phyloP scores from a whole-genome alignment of 768 basidiomycete species.

The Naganishia friedmannii region DNA sequence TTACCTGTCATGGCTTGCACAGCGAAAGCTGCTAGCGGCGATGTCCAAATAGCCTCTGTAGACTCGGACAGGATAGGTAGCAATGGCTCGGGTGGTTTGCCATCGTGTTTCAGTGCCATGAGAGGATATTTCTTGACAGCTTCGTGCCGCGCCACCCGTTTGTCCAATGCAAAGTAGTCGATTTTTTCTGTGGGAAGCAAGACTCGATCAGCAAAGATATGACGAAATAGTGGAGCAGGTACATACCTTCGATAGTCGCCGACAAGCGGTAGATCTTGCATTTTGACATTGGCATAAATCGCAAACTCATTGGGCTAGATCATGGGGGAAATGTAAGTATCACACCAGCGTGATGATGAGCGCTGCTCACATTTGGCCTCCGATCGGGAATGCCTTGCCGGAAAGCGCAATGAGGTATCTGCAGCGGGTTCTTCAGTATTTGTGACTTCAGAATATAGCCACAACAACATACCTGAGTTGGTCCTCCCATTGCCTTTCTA shows the following conservation, averaged over 20 bases:
- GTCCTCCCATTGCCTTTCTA: conserved; percentile 86
- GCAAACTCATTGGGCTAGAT: conserved; percentile 65
- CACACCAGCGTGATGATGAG: background rate
- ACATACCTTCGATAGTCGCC: conserved; percentile 73
- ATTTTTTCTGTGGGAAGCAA: conserved; percentile 63
- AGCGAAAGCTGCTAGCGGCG: conserved; percentile 63
- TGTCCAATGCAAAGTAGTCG: conserved; percentile 71
- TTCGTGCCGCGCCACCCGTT: conserved; percentile 68
- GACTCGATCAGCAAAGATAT: background rate
- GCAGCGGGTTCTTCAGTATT: background rate
- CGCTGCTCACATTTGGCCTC: conserved; percentile 61
- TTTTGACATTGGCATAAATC: conserved; percentile 78
- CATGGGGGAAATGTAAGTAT: background rate
- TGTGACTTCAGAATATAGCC: too few relatives aligned
- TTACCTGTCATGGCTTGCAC: conserved; percentile 46
- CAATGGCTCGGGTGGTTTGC: conserved; percentile 59
- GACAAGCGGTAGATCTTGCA: conserved; percentile 73
- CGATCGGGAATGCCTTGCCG: conserved; percentile 75
- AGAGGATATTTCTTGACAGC: conserved; percentile 63
- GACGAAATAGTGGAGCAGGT: background rate
- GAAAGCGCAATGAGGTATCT: conserved; percentile 74
- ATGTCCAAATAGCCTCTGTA: conserved; percentile 60
- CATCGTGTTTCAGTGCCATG: conserved; percentile 63
- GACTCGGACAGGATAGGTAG: conserved; percentile 76
- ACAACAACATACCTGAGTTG: conserved; percentile 56